These are phyloP conservation scores for Puccinia polysora DNA, from an alignment of 1,284 basidiomycete genomes.

Conservation along the genomic window DNA sequence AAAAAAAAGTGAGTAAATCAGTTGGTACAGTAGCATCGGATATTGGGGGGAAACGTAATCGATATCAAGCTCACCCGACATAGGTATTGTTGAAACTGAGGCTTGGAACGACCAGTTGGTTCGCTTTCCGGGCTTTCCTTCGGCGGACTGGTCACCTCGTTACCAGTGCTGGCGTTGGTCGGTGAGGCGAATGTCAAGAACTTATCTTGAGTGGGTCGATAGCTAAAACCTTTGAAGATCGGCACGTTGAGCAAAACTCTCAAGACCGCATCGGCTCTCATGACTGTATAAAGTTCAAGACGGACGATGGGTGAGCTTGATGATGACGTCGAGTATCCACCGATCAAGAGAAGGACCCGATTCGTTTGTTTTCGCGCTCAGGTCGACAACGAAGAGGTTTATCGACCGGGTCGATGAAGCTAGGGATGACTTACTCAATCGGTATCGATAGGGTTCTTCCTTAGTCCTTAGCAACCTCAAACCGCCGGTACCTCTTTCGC, in stretches of 20 bases:
- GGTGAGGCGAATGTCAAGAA: slow-evolving; percentile 32
- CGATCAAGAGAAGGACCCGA: no score
- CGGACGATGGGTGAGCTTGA: not conserved
- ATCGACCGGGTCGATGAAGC: not conserved
- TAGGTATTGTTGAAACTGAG: slow-evolving; percentile 41
- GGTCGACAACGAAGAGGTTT: no score
- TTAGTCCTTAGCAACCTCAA: slow-evolving; percentile 33
- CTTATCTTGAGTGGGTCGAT: slow-evolving; percentile 32
- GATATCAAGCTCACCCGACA: slow-evolving; percentile 27
- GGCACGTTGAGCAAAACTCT: slow-evolving; percentile 40
- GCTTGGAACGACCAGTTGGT: not conserved
- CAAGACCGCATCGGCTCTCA: slow-evolving; percentile 41
- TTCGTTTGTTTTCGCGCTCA: not conserved
- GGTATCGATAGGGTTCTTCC: slow-evolving; percentile 32
- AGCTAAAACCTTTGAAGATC: slow-evolving; percentile 41
- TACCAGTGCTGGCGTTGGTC: not conserved
- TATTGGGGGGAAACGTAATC: no score
- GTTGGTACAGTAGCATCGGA: not conserved
- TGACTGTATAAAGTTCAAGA: not conserved
- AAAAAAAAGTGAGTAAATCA: not conserved
- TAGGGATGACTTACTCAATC: slow-evolving; percentile 18
- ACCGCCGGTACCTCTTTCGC: slow-evolving; percentile 33
- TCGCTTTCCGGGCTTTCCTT: not conserved
- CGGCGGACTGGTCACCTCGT: not conserved
- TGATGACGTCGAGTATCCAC: no score